Percentiles rank a stretch among this genome's conserved stretches.
These are phyloP conservation scores for Emmonsia crescens DNA, from an alignment of 2,329 filamentous ascomycete species.

Conservation along the genomic window DNA sequence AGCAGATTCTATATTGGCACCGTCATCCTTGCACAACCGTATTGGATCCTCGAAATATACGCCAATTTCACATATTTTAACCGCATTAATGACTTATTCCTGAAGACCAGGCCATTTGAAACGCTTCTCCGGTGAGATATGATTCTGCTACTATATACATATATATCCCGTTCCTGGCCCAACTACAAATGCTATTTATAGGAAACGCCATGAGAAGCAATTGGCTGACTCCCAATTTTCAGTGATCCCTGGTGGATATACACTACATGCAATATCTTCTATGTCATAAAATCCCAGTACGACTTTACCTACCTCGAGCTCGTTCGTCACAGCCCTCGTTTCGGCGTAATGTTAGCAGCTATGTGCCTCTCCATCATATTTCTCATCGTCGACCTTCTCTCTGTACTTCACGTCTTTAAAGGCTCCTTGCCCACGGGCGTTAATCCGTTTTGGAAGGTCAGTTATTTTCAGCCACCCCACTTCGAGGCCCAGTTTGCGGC, in stretches of 20 bases:
- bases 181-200: not conserved
- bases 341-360: slow-evolving; percentile 49
- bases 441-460: slow-evolving; percentile 52
- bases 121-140: slow-evolving; percentile 46
- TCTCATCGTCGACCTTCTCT: slow-evolving; percentile 50
- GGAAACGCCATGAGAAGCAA: not conserved
- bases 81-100: slow-evolving; percentile 42
- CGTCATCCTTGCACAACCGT: slow-evolving; percentile 49
- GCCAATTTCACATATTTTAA: slow-evolving; percentile 57
- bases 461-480: not conserved
- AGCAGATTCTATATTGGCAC: slow-evolving; percentile 49
- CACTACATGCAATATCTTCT: slow-evolving; percentile 49
- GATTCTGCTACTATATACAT: not conserved
- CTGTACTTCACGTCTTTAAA: slow-evolving; percentile 43
- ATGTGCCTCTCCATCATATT: slow-evolving; percentile 53
- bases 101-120: slow-evolving; percentile 47
- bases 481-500: not conserved
- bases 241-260: slow-evolving; percentile 60
- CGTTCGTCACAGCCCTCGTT: slow-evolving; percentile 51
- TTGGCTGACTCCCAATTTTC: not conserved
- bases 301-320: slow-evolving; percentile 48
- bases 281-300: slow-evolving; percentile 53
- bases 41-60: slow-evolving; percentile 55
- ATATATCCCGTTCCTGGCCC: not conserved
- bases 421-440: slow-evolving; percentile 41